Evolutionary conservation across 179 eudicot genomes (phyloP).

Genomic region (Spinacia oleracea): DNA sequence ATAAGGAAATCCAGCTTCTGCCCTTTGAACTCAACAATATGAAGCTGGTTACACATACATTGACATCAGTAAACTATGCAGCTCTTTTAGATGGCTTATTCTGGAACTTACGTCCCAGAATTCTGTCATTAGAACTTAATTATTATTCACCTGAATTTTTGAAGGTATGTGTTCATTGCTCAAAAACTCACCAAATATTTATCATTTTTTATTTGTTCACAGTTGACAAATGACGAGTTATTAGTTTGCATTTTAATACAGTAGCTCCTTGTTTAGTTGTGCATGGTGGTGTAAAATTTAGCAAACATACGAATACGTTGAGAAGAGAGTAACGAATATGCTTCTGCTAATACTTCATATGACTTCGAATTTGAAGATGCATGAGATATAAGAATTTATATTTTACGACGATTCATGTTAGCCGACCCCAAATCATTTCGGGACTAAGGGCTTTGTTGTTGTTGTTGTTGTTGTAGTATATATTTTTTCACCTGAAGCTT

Average conservation of each 20-base stretch:
- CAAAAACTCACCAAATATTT: background rate
- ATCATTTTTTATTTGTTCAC: background rate
- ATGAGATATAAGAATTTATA: too few species aligned
- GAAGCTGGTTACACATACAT: slow-evolving; percentile 10
- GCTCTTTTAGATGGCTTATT: slow-evolving; percentile 34
- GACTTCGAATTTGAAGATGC: background rate
- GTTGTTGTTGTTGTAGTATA: too few species aligned
- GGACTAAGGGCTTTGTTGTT: too few species aligned
- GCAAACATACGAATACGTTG: background rate
- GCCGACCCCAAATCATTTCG: too few species aligned
- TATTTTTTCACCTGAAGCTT: too few species aligned
- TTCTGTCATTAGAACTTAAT: slow-evolving; percentile 21
- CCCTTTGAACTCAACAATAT: slow-evolving; percentile 16
- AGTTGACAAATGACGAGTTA: background rate
- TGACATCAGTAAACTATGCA: slow-evolving; percentile 12
- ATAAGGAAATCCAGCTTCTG: slow-evolving; percentile 9
- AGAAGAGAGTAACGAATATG: background rate
- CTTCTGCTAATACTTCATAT: background rate
- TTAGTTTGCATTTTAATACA: background rate
- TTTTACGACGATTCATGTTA: too few species aligned
- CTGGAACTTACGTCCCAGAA: slow-evolving; percentile 23
- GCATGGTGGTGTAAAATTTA: background rate
- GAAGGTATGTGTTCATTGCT: slow-evolving; percentile 24
- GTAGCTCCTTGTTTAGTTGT: background rate
- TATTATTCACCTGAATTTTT: slow-evolving; percentile 16